Evolutionary conservation across 352 stramenopile genomes (phyloP).

Genomic region (Globisporangium heterothallicum): DNA sequence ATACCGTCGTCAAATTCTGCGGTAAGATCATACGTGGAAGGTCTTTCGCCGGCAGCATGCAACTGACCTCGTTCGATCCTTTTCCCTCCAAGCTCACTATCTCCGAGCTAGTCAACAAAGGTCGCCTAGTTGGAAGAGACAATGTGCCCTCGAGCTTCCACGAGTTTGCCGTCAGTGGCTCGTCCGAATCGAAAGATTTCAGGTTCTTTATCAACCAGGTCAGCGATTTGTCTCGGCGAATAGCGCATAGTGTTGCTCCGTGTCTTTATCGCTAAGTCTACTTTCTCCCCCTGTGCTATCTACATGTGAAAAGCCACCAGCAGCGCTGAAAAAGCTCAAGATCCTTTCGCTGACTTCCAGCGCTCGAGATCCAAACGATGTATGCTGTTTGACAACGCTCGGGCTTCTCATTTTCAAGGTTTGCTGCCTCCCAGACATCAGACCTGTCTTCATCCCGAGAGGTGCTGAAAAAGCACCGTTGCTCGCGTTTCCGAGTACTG

Average conservation of each 20-base stretch:
- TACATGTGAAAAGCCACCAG: slow-evolving; percentile 2
- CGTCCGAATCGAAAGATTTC: slow-evolving; percentile 49
- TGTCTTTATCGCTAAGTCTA: background rate
- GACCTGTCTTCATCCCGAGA: slow-evolving; percentile 32
- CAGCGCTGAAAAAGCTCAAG: slow-evolving; percentile 49
- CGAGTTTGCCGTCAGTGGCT: slow-evolving; percentile 40
- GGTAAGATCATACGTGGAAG: slow-evolving; percentile 16
- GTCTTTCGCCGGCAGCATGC: too few species aligned
- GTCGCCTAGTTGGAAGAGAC: slow-evolving; percentile 37
- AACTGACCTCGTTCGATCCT: background rate
- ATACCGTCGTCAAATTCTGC: slow-evolving; percentile 31
- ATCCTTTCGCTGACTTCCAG: slow-evolving; percentile 37
- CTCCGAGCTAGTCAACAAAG: slow-evolving; percentile 59
- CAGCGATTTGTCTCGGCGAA: background rate
- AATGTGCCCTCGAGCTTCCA: slow-evolving; percentile 49
- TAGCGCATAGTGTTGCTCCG: slow-evolving; percentile 3
- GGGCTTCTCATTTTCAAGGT: slow-evolving; percentile 40
- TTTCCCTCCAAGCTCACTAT: slow-evolving; percentile 24
- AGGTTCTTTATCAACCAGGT: slow-evolving; percentile 27
- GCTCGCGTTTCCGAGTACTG: slow-evolving; percentile 37
- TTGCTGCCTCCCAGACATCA: slow-evolving; percentile 27
- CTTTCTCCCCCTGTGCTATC: too few species aligned
- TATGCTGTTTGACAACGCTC: slow-evolving; percentile 59
- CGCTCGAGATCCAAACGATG: slow-evolving; percentile 20
- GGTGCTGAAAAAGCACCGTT: slow-evolving; percentile 34